Evolutionary conservation across 2,329 filamentous ascomycete genomes (phyloP).

Genomic region (Thielaviopsis populi): DNA sequence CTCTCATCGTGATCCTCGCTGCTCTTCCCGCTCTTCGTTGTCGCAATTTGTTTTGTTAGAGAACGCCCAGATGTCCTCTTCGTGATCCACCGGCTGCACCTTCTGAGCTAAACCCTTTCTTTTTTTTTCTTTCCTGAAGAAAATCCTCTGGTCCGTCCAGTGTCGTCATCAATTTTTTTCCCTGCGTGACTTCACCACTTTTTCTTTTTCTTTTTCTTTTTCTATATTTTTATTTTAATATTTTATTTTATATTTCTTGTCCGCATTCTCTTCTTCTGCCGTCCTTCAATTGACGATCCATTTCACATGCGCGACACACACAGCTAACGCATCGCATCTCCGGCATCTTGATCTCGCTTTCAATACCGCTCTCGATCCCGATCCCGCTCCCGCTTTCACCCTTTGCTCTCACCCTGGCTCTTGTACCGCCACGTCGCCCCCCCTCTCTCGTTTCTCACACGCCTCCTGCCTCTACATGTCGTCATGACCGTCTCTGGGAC

Average conservation of each 20-base stretch:
- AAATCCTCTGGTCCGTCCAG: not conserved
- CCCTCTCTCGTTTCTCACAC: not conserved
- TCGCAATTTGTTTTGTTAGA: not conserved
- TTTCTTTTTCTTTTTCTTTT: not conserved
- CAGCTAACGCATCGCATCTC: not conserved
- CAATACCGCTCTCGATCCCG: not conserved
- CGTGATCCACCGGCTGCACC: not conserved
- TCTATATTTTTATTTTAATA: not conserved
- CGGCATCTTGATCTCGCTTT: not conserved
- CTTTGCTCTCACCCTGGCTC: not conserved
- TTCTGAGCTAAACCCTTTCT: not conserved
- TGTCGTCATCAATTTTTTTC: slow-evolving; percentile 1
- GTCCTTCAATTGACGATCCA: not conserved
- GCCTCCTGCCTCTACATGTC: not conserved
- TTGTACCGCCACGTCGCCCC: not conserved
- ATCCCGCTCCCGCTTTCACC: not conserved
- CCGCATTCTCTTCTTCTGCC: not conserved
- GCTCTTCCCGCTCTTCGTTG: not conserved
- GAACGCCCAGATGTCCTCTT: not conserved
- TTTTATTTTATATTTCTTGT: not conserved
- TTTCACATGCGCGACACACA: not conserved
- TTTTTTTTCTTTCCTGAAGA: not conserved
- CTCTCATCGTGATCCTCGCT: not conserved
- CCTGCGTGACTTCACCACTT: not conserved
- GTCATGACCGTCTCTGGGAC: slow-evolving; percentile 12